Conservation (phyloP, 2,329 filamentous ascomycete genomes). For the Nothopassalora personata region DNA sequence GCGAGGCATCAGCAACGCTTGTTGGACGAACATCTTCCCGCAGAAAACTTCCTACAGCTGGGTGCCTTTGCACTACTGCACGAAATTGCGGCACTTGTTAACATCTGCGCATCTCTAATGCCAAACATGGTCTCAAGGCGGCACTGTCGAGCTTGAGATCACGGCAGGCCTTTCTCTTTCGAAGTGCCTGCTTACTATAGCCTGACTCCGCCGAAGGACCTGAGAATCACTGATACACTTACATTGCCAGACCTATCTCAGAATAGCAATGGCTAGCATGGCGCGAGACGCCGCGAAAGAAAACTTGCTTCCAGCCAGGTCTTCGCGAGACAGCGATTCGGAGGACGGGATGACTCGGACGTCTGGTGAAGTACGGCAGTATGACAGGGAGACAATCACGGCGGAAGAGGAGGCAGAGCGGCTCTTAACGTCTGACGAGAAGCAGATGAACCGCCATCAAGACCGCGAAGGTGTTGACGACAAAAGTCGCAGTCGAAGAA, state of each 20-base stretch:
- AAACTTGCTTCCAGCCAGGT: background rate
- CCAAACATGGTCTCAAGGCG: background rate
- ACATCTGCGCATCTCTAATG: background rate
- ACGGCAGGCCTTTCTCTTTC: background rate
- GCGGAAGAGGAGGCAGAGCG: constrained; percentile 45
- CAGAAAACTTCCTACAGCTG: background rate
- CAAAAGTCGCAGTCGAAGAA: constrained; percentile 23
- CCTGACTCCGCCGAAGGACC: background rate
- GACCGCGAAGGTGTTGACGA: constrained; percentile 7
- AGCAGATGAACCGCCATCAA: constrained; percentile 10
- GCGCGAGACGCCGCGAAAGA: background rate
- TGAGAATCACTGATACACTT: too few species aligned
- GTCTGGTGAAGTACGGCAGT: constrained; percentile 29
- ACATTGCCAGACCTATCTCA: too few species aligned
- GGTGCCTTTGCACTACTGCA: background rate
- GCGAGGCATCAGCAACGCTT: too few species aligned
- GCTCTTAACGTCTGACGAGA: constrained; percentile 32
- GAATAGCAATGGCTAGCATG: too few species aligned
- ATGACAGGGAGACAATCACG: constrained; percentile 39
- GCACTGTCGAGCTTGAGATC: background rate
- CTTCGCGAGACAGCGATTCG: constrained; percentile 1
- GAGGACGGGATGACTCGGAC: constrained; percentile 2
- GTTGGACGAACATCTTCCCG: background rate
- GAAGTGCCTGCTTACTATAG: background rate
- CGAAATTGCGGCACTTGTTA: background rate